phyloP scores from a whole-genome alignment of 345 rosid species.

The Citrus sp. region DNA sequence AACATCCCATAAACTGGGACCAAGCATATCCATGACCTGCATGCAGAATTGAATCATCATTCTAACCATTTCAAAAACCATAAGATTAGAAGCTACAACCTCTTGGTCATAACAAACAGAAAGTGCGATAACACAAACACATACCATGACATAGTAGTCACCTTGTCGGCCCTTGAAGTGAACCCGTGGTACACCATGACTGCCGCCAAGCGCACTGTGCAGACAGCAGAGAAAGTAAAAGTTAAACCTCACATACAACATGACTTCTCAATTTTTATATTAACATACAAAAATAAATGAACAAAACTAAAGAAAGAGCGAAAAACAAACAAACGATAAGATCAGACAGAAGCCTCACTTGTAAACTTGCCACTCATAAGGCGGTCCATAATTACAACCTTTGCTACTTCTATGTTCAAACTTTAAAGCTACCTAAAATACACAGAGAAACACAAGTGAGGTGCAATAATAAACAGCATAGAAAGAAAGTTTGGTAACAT shows the following conservation, averaged over 20 bases:
- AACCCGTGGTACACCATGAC: slow-evolving; percentile 87
- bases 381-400: slow-evolving; percentile 93
- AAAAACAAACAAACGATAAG: background rate
- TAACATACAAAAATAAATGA: background rate
- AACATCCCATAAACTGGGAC: slow-evolving; percentile 88
- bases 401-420: slow-evolving; percentile 95
- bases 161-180: slow-evolving; percentile 83
- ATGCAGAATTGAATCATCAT: background rate
- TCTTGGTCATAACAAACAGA: background rate
- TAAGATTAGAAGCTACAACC: background rate
- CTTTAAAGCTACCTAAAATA: slow-evolving; percentile 83
- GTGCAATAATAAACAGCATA: background rate
- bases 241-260: background rate
- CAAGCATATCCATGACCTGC: slow-evolving; percentile 92
- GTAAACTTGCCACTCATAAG: slow-evolving; percentile 99
- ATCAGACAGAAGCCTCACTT: slow-evolving; percentile 41
- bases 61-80: background rate
- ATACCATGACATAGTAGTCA: slow-evolving; percentile 84
- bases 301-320: background rate
- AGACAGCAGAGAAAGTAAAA: slow-evolving; percentile 14
- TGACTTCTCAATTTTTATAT: background rate
- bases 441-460: background rate
- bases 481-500: slow-evolving; percentile 5
- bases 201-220: slow-evolving; percentile 76
- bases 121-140: slow-evolving; percentile 2